Base-by-base conservation (phyloP, 495 filamentous ascomycete genomes). In the Neurospora sp. region DNA sequence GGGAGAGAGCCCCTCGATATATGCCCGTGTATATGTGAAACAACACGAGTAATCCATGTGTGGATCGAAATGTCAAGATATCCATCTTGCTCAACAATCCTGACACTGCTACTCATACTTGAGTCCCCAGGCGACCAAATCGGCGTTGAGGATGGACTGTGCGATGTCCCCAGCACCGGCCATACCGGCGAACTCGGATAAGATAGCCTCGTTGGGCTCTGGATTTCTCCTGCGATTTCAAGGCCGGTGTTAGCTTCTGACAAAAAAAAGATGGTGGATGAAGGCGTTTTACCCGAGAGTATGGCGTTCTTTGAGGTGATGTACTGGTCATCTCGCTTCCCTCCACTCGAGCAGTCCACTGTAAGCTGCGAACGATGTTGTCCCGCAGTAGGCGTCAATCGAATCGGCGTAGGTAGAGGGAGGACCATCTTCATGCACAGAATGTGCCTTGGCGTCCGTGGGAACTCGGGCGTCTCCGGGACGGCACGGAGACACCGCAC, bases 291-390 rank as follows among this genome's bases (percentile, higher is more conserved):
- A 45, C 19, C 84, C 87, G 76, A 91, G 84, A 39, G 87, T 89
- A 92, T 89, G 71, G 85, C 78, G 69, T 80, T 81, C 48, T 77
- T 78, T 13, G 79, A 81, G 9, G 77, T 76, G 38, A 82, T 83
- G 59, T 77, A 59, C 17, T 82, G 82, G 24, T 74, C n/a, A n/a
- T n/a, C n/a, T n/a, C 75, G 69, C 80, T 81, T 11, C 86, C 87
- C 77, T 91, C 89, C 40, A 90, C 88, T 77, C 90, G 87, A 21
- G 87, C 84, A 6, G 89, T 90, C 85, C 86, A 91, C 81, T 91
- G 89, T 43, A 91, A 80, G 72, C 90, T 86, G 69, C 91, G 87
- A 59, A 86, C 84, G 71, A 91, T 88, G 70, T 89, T 90, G 59
- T 92, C 90, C 2, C 38, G 11, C 38, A 39, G 38, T 39, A 39